Base-by-base conservation (phyloP, 768 basidiomycete species). In the Lentinula guzmanii region DNA sequence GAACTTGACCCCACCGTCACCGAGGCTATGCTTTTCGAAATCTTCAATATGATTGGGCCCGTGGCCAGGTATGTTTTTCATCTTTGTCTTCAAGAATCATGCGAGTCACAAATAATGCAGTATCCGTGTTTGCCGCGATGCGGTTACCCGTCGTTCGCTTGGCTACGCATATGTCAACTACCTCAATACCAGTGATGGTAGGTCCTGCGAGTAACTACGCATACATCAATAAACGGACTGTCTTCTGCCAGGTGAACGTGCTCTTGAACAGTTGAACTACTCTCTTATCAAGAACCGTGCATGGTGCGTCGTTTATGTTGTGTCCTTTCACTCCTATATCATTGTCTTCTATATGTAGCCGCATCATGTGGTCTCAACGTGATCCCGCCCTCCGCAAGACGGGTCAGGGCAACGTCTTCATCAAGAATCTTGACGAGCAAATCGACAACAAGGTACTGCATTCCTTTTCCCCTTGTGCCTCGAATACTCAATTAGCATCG, bases 331-430 rank as follows among this genome's bases (percentile, higher is more conserved):
- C 37, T 60, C 28, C 55, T 63, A 58, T 62, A 45, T 55, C 31
- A 65, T 31, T 41, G 41, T 58, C 63, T 59, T 65, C 58, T 61
- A 65, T 69, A 64, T 58, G 61, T 66, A 93, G 91, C 82, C 93
- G 97, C 70, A 99, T 99, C 84, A 99, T 99, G 97, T 98, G 97
- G 96, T 98, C 95, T 71, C 97, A 98, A 85, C 93, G 97, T 74
- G 97, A 98, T 80, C 97, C 97, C 62, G 93, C 95, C 68, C 87
- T 99, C 72, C 92, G 97, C 77, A 98, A 98, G 87, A 98, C 95
- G 65, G 95, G 95, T 65, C 95, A 98, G 79, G 97, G 97, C 75
- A 99, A 99, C 76, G 94, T 99, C 72, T 99, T 99, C 81, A 98
- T 99, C 79, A 99, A 99, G 82, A 99, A 99, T 79, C 79, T 99